Evolutionary conservation across 192 early-diverging fungal genomes (phyloP), one percentile per base, ranked within the genome.

Genomic region (Coemansia aciculifera): DNA sequence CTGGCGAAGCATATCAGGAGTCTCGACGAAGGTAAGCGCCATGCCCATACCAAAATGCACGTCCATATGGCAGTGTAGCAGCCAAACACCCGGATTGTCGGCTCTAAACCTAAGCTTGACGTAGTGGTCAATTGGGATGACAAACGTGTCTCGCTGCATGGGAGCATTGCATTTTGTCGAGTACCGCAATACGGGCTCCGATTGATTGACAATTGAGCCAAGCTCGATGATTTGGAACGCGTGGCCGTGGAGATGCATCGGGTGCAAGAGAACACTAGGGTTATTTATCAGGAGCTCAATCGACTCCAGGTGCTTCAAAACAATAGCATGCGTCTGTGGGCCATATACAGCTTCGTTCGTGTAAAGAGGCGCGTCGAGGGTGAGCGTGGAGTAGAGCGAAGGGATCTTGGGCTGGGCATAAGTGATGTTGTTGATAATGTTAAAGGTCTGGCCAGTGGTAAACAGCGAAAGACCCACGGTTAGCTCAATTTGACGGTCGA

Each of bases 211-310:
- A 12, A 86, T 78, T 9, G 76, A 66, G 49, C 88, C 85, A 32
- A 79, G 81, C 46, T 80, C 86, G 27, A 89, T 84, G 29, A 95
- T 73, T 72, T 93, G 90, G 86, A 95, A 94, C 2, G 66, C 67
- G 69, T 91, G 89, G 4, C 91, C 91, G 76, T 95, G 94, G 29
- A 93, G 69, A 75, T 95, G 94, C 83, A 93, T 84, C 52, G 85
- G 66, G 40, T 95, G 94, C 44, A 74, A 63, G 51, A 86, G 87
- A 32, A 61, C 49, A 60, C 90, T 89, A 34, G 82, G 59, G 76
- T 94, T 95, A 62, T 85, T 86, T 38, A 94, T 70, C 27, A 85
- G 67, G 24, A 94, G 73, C 72, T 94, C 87, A 27, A 91, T 59
- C 23, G 73, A 69, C 8, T 90, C 66, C 64, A 86, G 42, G 63